phyloP scores from a whole-genome alignment of 768 basidiomycete genomes.

The Termitomyces bulborhizus region DNA sequence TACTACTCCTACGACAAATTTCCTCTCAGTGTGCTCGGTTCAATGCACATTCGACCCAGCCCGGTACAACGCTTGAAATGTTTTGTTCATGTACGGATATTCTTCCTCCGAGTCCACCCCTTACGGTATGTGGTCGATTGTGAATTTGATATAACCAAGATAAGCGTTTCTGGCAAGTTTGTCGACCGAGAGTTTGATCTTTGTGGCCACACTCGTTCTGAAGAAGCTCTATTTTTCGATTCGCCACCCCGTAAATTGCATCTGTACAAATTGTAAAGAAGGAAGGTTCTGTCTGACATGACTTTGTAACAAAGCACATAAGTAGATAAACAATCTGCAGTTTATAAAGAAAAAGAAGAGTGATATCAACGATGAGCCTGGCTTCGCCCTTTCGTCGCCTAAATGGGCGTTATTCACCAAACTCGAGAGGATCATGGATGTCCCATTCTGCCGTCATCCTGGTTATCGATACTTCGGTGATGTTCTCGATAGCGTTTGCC shows the following conservation, averaged over 20 bases:
- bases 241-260: too few relatives aligned
- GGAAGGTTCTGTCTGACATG: slow-evolving; percentile 1
- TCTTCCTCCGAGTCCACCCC: too few relatives aligned
- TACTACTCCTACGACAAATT: background rate
- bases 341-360: slow-evolving; percentile 6
- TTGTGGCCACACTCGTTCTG: too few relatives aligned
- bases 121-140: too few relatives aligned
- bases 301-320: slow-evolving; percentile 14
- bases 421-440: slow-evolving; percentile 13
- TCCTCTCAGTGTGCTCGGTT: background rate
- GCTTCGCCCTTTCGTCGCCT: slow-evolving; percentile 7
- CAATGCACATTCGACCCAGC: background rate
- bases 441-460: slow-evolving; percentile 33
- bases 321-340: slow-evolving; percentile 14
- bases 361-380: slow-evolving; percentile 9
- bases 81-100: too few relatives aligned
- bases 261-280: background rate
- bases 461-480: slow-evolving; percentile 30
- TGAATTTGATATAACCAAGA: background rate
- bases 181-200: too few relatives aligned
- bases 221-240: too few relatives aligned
- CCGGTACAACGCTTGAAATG: too few relatives aligned
- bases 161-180: too few relatives aligned
- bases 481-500: slow-evolving; percentile 54
- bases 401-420: slow-evolving; percentile 11